Evolutionary conservation across 371 early-diverging fungal genomes (phyloP), one percentile per base, ranked within the genome.

Genomic region (Entomophthora muscae): DNA sequence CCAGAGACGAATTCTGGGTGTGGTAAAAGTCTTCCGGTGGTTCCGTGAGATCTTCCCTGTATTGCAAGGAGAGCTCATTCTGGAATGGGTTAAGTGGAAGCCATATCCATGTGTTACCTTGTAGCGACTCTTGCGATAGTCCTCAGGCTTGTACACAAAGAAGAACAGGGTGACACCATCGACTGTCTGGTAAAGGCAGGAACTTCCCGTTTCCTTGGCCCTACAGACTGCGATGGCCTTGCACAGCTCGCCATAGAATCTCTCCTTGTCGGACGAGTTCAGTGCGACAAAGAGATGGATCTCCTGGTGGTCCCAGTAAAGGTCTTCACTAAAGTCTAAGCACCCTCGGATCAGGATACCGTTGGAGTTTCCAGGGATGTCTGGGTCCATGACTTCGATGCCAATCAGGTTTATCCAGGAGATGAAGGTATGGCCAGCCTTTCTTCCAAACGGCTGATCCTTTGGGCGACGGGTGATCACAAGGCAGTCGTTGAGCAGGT

Each of bases 271-370:
- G 12, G 42, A 42, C 17, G 52, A 10, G 26, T 61, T 54, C 5
- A 29, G 22, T 27, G 55, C 54, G 10, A 30, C 24, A 32, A 30
- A 63, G n/a, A 52, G 24, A 22, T 63, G 63, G 7, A 63, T 53
- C 54, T 51, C 63, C 28, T 63, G 63, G 54, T 51, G 52, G 32
- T 63, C 63, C 63, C 63, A 63, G 29, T 63, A 63, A 3, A 63
- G 17, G 29, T 63, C 63, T 32, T 63, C 63, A 29, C 61, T 61
- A 33, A 32, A 61, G 7, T 61, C 61, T 33, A 61, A 26, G 33
- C 22, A 28, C 23, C 28, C 61, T 51, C 42, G 31, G 42, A 61
- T 3, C 21, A 32, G 31, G 5, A 61, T n/a, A 2, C 33, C 61
- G 42, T 51, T n/a, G n/a, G 13, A 24, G 33, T 51, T 61, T 5